Evolutionary conservation across 1,139 yeast genomes (phyloP), one percentile per base, ranked within the genome.

Genomic region (Scheffersomyces titani): DNA sequence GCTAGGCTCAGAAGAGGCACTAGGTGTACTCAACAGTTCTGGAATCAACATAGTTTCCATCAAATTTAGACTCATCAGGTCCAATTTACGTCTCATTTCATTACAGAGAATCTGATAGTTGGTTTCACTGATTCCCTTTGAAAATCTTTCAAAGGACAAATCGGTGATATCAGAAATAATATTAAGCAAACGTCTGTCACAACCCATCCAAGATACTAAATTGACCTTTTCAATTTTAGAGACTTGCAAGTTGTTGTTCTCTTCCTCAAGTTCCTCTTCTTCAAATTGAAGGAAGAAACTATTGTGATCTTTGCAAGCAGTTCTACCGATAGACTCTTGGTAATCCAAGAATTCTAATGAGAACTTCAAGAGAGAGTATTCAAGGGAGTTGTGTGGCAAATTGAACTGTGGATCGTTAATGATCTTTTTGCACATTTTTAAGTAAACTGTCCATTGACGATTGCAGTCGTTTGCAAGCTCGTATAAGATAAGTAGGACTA

Each of bases 91-190:
- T 44, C 55, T 54, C 60, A 68, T 60, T 48, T 57, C 63, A n/a
- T 55, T 49, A 53, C 65, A 60, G 36, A 65, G 55, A 2, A 52
- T 45, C 6, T 52, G 45, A 57, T 68, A 72, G 44, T 64, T 63
- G 1, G 52, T 20, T 44, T 66, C 71, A 2, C 63, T 49, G 3
- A 69, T 63, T 3, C 59, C 59, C 30, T 52, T 52, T 18, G 52
- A 36, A 6, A 24, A 50, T 56, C 74, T 63, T 57, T 74, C 76
- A 52, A 70, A 68, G 5, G 78, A 73, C 47, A 75, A 61, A 55
- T 74, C 78, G 5, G 79, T 75, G 21, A 74, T 73, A 55, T 74
- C 77, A 6, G 76, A 68, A 16, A 75, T 70, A 1, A 70, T 60
- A 46, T 68, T 62, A 6, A 74, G 57, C 50, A 75, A 60, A 16